Percentiles rank a stretch among this genome's conserved stretches.
Evolutionary conservation across 768 basidiomycete species (phyloP).

Genomic region (Rhodosporidiobolus sp.): DNA sequence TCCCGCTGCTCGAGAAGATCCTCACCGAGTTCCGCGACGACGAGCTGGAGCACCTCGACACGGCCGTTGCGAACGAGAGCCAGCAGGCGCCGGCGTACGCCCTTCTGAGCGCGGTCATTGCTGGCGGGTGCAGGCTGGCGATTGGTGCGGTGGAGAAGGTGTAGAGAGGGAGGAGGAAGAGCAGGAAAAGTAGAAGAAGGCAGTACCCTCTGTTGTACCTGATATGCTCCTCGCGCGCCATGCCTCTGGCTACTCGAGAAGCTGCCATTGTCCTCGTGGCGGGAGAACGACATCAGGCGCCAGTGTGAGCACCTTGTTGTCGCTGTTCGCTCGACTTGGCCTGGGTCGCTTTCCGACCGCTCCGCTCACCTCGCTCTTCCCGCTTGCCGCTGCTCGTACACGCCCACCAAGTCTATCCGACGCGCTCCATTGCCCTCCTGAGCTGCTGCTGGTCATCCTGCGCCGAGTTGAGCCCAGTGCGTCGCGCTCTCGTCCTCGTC

Average conservation of each 20-base stretch:
- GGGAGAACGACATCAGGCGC: too few relatives aligned
- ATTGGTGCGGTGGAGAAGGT: conserved; percentile 84
- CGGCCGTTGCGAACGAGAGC: conserved; percentile 78
- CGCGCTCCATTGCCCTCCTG: too few relatives aligned
- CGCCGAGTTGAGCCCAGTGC: too few relatives aligned
- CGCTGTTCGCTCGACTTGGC: too few relatives aligned
- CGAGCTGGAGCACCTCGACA: conserved; percentile 89
- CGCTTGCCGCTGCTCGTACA: too few relatives aligned
- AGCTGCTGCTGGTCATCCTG: too few relatives aligned
- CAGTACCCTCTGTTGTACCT: background rate
- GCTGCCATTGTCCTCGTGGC: background rate
- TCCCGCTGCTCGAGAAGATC: conserved; percentile 31
- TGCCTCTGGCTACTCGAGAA: background rate
- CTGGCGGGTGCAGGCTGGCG: conserved; percentile 79
- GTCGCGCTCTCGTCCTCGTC: background rate
- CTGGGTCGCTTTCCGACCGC: too few relatives aligned
- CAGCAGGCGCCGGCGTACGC: conserved; percentile 91
- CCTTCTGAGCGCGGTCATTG: conserved; percentile 77
- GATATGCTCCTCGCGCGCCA: background rate
- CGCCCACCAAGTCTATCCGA: too few relatives aligned
- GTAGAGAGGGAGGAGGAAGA: conserved; percentile 47
- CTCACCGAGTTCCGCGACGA: conserved; percentile 79
- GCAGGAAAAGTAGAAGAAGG: background rate
- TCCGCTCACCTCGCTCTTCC: too few relatives aligned
- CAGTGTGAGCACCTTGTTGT: too few relatives aligned